Base-by-base conservation (phyloP, 441 rosid species). In the Bruguiera hainesii region DNA sequence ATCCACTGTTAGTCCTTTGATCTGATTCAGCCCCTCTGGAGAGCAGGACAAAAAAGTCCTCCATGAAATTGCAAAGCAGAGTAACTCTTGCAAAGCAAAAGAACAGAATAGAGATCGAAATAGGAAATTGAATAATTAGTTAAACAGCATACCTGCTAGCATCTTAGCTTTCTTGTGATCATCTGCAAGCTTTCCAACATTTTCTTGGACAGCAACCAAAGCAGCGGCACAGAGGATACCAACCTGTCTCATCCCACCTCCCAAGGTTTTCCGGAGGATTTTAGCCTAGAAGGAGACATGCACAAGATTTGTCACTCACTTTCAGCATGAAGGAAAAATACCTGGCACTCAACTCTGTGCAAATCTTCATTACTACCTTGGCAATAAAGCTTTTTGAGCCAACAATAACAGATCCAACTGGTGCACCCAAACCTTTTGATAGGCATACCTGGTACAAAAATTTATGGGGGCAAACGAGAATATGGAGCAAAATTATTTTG, bases 401-500 rank as follows among this genome's bases (percentile, higher is more conserved):
- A 55, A 90, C 98, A 69, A 95, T 87, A 26, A 90, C 89, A 59
- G 97, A 83, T 51, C 96, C 98, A 10, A 90, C 97, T 3, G 98
- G 99, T 67, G 99, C 99, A 50, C 97, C 99, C n/a, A 90, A 75
- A 57, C 97, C 98, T 77, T 91, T 90, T 0, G 99, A 95, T 64
- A 95, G 80, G 73, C 99, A 94, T 56, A 94, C 81, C 96, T 91
- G 75, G 63, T 61, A 52, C 6, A 71, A 68, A 46, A 64, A 49
- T 75, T 69, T n/a, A 60, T 65, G 56, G 13, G 26, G 23, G 70
- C 26, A 37, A 3, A 15, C 52, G 28, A 50, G 26, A 35, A 10
- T 26, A 35, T 37, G 30, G 9, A 6, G 68, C 9, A 15, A 48
- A 1, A 69, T 21, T 21, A 28, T 52, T 6, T 15, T 56, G 56